Evolutionary conservation across 108 stramenopile genomes (phyloP), one percentile per base, ranked within the genome.

Genomic region (Fragilaria crotonensis): DNA sequence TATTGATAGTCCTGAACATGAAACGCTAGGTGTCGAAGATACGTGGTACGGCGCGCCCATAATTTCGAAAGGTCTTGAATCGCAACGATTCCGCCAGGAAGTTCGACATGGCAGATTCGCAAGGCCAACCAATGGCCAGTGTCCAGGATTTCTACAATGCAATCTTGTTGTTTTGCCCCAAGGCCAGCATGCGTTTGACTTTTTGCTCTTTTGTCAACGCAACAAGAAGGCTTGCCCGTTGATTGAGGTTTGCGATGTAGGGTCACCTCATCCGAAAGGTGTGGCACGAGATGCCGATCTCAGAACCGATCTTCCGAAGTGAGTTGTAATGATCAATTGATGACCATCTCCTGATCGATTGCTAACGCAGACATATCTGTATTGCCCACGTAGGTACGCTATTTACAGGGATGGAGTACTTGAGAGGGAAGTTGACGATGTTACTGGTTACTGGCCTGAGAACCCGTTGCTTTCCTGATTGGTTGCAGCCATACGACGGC

Each of bases 181-280:
- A 36, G 72, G 68, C 0, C 70, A 51, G 19, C 21, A 56, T 41
- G 89, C 95, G 2, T 84, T 77, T 63, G 95, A 96, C 52, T 96
- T 96, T 66, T 55, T 82, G 20, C 67, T 83, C 23, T 96, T 96
- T 72, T 96, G 95, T 72, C 80, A 90, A 61, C 72, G 81, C 30
- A 96, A 96, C 60, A 78, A 84, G 23, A 72, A 85, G 60, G 72
- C 90, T 22, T 91, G 89, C 58, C 95, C 95, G 7, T 63, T 96
- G 41, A 73, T 96, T 47, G 90, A 91, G 53, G 86, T 93, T 0
- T 75, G 71, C 31, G 84, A 89, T 57, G 80, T 81, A 25, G 84
- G 85, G 44, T 72, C 66, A 0, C 55, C 72, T 28, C 44, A 59
- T 59, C 67, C 77, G 31, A 1, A 18, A 5, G 76, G 67, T 25